Percentiles rank a stretch among this genome's conserved stretches.
Conservation (phyloP, 2,329 filamentous ascomycete genomes). For the Dactylellina parvicollis region DNA sequence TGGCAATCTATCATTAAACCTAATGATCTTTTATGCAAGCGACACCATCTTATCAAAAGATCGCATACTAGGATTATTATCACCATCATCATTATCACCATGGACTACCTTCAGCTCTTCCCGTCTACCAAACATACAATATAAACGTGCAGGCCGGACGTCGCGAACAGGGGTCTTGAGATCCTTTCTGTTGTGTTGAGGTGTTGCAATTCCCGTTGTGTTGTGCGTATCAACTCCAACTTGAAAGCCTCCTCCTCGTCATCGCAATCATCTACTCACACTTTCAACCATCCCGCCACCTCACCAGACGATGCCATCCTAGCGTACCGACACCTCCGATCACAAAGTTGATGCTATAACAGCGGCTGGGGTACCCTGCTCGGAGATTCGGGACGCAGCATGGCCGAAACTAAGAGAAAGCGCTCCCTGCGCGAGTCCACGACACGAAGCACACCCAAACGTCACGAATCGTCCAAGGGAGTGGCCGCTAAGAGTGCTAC, state of each 20-base stretch:
- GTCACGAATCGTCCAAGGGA: slow-evolving; percentile 43
- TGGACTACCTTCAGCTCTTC: no score
- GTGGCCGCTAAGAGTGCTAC: slow-evolving; percentile 40
- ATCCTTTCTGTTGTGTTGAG: no score
- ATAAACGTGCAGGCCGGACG: no score
- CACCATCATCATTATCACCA: no score
- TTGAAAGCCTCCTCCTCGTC: neutral
- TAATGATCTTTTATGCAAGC: no score
- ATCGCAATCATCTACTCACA: neutral
- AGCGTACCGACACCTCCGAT: neutral
- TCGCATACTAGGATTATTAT: no score
- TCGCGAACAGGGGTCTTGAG: no score
- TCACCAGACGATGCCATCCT: neutral
- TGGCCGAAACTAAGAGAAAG: slow-evolving; percentile 48
- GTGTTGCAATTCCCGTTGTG: neutral
- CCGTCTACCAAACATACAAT: no score
- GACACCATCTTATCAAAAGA: no score
- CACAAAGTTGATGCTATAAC: neutral
- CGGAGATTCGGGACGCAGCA: neutral
- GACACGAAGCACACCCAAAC: slow-evolving; percentile 47
- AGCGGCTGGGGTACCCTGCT: neutral
- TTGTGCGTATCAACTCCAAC: neutral
- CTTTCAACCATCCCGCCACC: neutral
- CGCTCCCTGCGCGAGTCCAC: slow-evolving; percentile 50
- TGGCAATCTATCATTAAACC: no score